Evolutionary conservation across 495 filamentous ascomycete species (phyloP).

Genomic region (Trichoderma asperelloides): DNA sequence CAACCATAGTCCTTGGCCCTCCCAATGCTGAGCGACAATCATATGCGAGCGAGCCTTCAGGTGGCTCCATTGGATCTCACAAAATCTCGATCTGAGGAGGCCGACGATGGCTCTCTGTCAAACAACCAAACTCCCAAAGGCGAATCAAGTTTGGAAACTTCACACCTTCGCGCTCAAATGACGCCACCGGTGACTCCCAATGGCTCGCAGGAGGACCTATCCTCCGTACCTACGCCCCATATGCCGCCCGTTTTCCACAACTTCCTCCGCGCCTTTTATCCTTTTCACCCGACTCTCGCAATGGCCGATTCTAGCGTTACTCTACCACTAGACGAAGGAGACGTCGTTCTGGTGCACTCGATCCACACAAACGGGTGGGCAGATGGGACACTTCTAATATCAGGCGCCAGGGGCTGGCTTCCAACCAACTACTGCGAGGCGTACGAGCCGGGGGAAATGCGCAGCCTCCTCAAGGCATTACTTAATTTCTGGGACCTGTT

Average conservation of each 20-base stretch:
- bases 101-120: constrained; percentile 32
- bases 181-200: constrained; percentile 70
- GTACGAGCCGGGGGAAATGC: constrained; percentile 81
- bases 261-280: constrained; percentile 92
- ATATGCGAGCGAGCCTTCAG: constrained; percentile 49
- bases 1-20: neutral
- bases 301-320: constrained; percentile 70
- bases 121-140: constrained; percentile 28
- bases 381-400: constrained; percentile 86
- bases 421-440: constrained; percentile 97
- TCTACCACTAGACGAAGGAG: constrained; percentile 76
- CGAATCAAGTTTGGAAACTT: constrained; percentile 19
- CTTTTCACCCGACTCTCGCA: constrained; percentile 71
- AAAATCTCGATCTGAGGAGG: constrained; percentile 48
- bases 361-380: constrained; percentile 99
- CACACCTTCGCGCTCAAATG: constrained; percentile 44
- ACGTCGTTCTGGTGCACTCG: constrained; percentile 90
- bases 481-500: constrained; percentile 91
- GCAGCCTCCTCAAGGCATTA: constrained; percentile 73
- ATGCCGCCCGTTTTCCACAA: constrained; percentile 71
- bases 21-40: constrained; percentile 39
- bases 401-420: constrained; percentile 88
- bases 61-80: constrained; percentile 68
- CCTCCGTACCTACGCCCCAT: constrained; percentile 34
- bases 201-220: constrained; percentile 48